Conservation (phyloP, 495 filamentous ascomycete genomes). For the Podospora sp. region DNA sequence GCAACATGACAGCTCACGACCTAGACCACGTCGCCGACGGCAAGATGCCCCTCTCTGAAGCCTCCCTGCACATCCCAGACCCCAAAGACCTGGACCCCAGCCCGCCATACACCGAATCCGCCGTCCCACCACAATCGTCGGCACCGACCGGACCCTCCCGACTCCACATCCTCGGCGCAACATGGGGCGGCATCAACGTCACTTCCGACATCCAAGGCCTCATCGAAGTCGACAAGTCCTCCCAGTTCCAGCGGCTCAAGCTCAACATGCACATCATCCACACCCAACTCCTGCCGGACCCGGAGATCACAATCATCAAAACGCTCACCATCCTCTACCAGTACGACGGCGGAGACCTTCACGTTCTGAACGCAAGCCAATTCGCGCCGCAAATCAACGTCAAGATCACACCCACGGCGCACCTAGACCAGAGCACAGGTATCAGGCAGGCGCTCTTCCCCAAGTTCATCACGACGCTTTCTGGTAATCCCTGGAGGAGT, state of each 20-base stretch:
- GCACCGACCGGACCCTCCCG: constrained; percentile 16
- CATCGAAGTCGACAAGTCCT: constrained; percentile 9
- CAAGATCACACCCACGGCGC: background rate
- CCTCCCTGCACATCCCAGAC: background rate
- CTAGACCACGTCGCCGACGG: background rate
- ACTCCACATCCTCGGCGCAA: constrained; percentile 30
- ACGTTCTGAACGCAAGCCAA: constrained; percentile 20
- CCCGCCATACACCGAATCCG: constrained; percentile 19
- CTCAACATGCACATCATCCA: constrained; percentile 31
- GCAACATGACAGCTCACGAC: background rate
- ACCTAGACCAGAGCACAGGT: background rate
- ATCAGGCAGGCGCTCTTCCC: background rate
- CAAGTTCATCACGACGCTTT: constrained; percentile 12
- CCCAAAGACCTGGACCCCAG: constrained; percentile 14
- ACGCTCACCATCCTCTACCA: constrained; percentile 30
- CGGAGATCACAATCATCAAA: constrained; percentile 23
- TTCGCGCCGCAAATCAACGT: constrained; percentile 4
- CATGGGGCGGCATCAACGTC: constrained; percentile 34
- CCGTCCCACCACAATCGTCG: background rate
- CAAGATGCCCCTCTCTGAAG: constrained; percentile 2
- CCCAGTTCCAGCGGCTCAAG: constrained; percentile 12
- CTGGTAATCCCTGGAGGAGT: constrained; percentile 18
- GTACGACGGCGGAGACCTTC: constrained; percentile 20
- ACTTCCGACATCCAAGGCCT: constrained; percentile 26
- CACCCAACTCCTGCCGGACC: constrained; percentile 27